A percentile compares a stretch with the other conserved stretches of the same genome.
Evolutionary conservation across 306 rosid genomes (phyloP).

Genomic region (Prunus armeniaca): DNA sequence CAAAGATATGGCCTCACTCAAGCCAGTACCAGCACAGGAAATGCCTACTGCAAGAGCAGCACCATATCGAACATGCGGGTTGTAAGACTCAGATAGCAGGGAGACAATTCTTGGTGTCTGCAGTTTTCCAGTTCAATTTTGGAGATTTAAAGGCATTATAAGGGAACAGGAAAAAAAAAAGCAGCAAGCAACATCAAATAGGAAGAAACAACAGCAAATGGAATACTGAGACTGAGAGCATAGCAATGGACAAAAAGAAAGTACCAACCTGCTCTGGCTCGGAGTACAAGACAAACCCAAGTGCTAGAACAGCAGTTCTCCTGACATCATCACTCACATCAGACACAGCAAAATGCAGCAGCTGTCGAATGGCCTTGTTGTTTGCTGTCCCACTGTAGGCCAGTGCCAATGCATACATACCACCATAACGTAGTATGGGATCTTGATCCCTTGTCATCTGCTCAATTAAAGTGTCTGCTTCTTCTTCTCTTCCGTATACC

Average conservation of each 20-base stretch:
- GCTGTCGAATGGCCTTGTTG: conserved; percentile 90
- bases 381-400: conserved; percentile 95
- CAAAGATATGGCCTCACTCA: conserved; percentile 95
- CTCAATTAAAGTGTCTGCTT: conserved; percentile 92
- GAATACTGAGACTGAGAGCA: neutral
- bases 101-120: conserved; percentile 96
- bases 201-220: neutral
- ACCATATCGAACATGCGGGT: conserved; percentile 95
- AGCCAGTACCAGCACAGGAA: conserved; percentile 97
- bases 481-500: conserved; percentile 96
- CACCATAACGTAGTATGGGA: conserved; percentile 93
- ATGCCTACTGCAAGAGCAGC: conserved; percentile 99
- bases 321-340: conserved; percentile 99
- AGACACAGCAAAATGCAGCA: conserved; percentile 95
- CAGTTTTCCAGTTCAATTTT: conserved; percentile 20
- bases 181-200: neutral
- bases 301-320: conserved; percentile 97
- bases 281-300: conserved; percentile 93
- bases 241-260: neutral
- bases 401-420: conserved; percentile 95
- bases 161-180: neutral
- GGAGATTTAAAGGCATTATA: neutral
- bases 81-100: conserved; percentile 88
- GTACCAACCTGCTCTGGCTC: conserved; percentile 94
- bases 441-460: conserved; percentile 98